phyloP scores from a whole-genome alignment of 805 yeast genomes.

The Geotrichum ghanense region DNA sequence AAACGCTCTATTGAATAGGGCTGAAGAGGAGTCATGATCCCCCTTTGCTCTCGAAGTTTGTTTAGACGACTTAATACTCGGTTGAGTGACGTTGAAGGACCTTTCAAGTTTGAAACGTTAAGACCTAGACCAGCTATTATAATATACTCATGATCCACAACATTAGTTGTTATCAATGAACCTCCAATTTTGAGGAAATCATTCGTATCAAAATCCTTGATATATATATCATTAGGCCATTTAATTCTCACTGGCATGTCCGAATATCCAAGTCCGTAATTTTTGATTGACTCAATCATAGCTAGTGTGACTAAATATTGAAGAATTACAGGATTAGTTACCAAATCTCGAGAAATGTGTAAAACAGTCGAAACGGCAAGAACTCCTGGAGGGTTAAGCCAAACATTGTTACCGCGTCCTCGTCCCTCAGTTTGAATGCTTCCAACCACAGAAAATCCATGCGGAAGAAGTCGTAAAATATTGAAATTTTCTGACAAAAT shows the following conservation, averaged over 20 bases:
- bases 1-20: slow-evolving; percentile 37
- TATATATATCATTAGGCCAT: slow-evolving; percentile 94
- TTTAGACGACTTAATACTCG: slow-evolving; percentile 54
- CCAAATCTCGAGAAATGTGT: slow-evolving; percentile 34
- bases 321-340: slow-evolving; percentile 47
- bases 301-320: slow-evolving; percentile 84
- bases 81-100: slow-evolving; percentile 87
- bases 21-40: slow-evolving; percentile 35
- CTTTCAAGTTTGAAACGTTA: slow-evolving; percentile 60
- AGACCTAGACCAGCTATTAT: slow-evolving; percentile 83
- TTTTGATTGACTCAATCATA: slow-evolving; percentile 59
- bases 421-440: slow-evolving; percentile 81
- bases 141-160: slow-evolving; percentile 45
- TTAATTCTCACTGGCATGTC: slow-evolving; percentile 72
- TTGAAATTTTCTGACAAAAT: slow-evolving; percentile 63
- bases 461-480: slow-evolving; percentile 48
- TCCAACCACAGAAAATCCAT: slow-evolving; percentile 61
- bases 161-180: slow-evolving; percentile 67
- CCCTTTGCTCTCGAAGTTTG: slow-evolving; percentile 29
- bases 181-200: slow-evolving; percentile 70
- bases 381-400: slow-evolving; percentile 93
- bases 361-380: slow-evolving; percentile 69
- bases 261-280: slow-evolving; percentile 54
- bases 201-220: slow-evolving; percentile 40
- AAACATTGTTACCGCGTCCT: slow-evolving; percentile 88